These are phyloP conservation scores for Diaporthe nobilis DNA, from an alignment of 2,329 filamentous ascomycete genomes.

Conservation along the genomic window DNA sequence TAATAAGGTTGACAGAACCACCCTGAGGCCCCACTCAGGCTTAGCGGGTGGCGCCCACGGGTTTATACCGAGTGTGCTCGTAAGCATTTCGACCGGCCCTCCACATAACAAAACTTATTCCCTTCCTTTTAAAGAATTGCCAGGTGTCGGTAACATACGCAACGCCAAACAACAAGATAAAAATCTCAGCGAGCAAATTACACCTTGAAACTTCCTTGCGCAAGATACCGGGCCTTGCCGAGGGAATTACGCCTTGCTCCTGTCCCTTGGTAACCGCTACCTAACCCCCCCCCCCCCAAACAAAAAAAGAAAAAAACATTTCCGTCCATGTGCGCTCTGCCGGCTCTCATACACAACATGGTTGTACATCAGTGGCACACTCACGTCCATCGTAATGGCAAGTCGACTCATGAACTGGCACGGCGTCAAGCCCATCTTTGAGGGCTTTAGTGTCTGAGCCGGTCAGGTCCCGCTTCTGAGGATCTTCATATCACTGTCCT, in stretches of 20 bases:
- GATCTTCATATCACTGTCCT: not conserved
- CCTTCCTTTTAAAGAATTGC: not conserved
- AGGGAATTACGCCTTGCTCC: constrained; percentile 1
- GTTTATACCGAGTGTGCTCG: not conserved
- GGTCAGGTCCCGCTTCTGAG: not conserved
- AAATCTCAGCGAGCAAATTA: not conserved
- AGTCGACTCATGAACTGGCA: not conserved
- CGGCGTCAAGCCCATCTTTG: not conserved
- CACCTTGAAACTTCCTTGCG: not conserved
- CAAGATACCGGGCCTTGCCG: not conserved
- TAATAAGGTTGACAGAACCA: not conserved
- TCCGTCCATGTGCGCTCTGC: not conserved
- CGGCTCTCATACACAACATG: not conserved
- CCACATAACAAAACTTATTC: not conserved
- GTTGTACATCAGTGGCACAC: not conserved
- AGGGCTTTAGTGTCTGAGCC: not conserved
- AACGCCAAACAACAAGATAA: not conserved
- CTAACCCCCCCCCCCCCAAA: not conserved
- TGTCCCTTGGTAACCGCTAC: not conserved
- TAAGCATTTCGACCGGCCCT: not conserved
- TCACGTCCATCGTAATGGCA: not conserved
- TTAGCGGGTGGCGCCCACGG: not conserved
- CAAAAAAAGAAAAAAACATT: not conserved
- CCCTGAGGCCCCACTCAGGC: not conserved
- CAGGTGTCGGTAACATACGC: not conserved